Conservation (phyloP, 495 filamentous ascomycete genomes). For the Pseudotulostoma volvatum region DNA sequence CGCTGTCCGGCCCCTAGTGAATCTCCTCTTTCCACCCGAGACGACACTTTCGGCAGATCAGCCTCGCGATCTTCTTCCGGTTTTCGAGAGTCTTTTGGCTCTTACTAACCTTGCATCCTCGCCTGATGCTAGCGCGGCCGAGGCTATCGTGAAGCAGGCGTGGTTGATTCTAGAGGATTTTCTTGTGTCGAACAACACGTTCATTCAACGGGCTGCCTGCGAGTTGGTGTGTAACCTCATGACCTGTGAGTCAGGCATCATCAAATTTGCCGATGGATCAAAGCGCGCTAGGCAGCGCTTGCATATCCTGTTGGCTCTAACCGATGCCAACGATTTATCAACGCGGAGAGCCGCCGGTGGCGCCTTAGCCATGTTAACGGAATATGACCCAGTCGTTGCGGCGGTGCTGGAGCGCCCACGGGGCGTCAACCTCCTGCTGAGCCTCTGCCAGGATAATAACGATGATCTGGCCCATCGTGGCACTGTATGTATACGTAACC, state of each 20-base stretch:
- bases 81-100: slow-evolving; percentile 80
- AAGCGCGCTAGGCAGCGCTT: slow-evolving; percentile 52
- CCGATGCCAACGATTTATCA: slow-evolving; percentile 64
- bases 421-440: slow-evolving; percentile 53
- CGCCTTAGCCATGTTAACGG: slow-evolving; percentile 67
- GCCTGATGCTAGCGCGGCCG: slow-evolving; percentile 48
- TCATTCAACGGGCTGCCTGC: slow-evolving; percentile 65
- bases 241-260: slow-evolving; percentile 53
- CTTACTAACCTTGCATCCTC: slow-evolving; percentile 84
- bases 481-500: slow-evolving; percentile 48
- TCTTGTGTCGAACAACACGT: slow-evolving; percentile 55
- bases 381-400: slow-evolving; percentile 53
- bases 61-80: slow-evolving; percentile 64
- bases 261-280: slow-evolving; percentile 56
- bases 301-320: slow-evolving; percentile 69
- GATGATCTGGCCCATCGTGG: slow-evolving; percentile 66
- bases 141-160: slow-evolving; percentile 51
- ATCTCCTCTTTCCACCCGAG: slow-evolving; percentile 43
- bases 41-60: slow-evolving; percentile 33
- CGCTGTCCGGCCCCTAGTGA: slow-evolving; percentile 62
- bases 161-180: slow-evolving; percentile 68
- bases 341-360: slow-evolving; percentile 78
- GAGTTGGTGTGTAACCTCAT: slow-evolving; percentile 90
- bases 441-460: slow-evolving; percentile 56
- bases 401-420: slow-evolving; percentile 50